These are phyloP conservation scores for Penicillium mononematosum DNA, from an alignment of 495 filamentous ascomycete species.

Conservation along the genomic window DNA sequence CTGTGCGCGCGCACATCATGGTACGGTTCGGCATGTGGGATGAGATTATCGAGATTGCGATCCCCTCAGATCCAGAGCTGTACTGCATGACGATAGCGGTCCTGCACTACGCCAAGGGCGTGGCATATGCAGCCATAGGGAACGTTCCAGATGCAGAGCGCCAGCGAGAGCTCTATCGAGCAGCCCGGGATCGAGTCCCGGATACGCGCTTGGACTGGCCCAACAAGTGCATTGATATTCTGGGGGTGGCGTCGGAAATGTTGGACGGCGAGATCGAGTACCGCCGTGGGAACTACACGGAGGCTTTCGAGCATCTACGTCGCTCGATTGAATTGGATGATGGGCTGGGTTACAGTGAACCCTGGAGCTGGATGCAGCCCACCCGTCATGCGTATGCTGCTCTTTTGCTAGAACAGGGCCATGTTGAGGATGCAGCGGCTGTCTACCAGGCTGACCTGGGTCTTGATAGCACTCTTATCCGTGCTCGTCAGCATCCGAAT, in stretches of 20 bases:
- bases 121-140: constrained; percentile 58
- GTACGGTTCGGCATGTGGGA: constrained; percentile 65
- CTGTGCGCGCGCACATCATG: constrained; percentile 58
- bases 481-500: constrained; percentile 59
- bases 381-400: constrained; percentile 65
- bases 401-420: constrained; percentile 60
- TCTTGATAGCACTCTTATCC: constrained; percentile 52
- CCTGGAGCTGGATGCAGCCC: constrained; percentile 71
- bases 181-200: constrained; percentile 47
- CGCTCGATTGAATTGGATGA: constrained; percentile 55
- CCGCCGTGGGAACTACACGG: constrained; percentile 51
- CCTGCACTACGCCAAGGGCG: constrained; percentile 58
- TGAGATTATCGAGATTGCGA: constrained; percentile 48
- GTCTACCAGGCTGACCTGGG: constrained; percentile 64
- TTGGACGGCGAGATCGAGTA: constrained; percentile 67
- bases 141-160: constrained; percentile 44
- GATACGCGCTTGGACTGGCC: constrained; percentile 52
- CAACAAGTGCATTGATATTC: constrained; percentile 57
- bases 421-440: constrained; percentile 51
- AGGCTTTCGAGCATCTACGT: constrained; percentile 54
- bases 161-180: constrained; percentile 42
- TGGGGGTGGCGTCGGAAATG: constrained; percentile 59
- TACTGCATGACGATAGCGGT: constrained; percentile 61
- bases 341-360: constrained; percentile 60
- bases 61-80: constrained; percentile 51